Base-by-base conservation (phyloP, 2,329 filamentous ascomycete species). In the Pseudocercospora fijiensis region DNA sequence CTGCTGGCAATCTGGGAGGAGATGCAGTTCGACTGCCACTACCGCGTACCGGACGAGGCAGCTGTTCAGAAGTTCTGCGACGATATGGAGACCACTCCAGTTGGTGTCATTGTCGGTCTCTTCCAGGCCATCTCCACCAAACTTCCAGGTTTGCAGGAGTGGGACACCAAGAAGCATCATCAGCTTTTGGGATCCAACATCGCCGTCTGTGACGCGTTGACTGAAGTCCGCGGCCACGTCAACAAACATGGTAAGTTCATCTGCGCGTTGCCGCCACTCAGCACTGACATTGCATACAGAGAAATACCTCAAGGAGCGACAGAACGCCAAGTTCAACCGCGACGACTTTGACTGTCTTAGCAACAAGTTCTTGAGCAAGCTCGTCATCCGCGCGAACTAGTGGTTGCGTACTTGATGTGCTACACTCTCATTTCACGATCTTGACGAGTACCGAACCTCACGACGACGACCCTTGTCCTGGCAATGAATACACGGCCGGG, bases 101-200 rank as follows among this genome's bases (percentile, higher is more conserved):
- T 98, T 47, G 94, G 94, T 72, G 94, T 98, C 72, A 96, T 98
- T 73, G 92, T 96, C 68, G 94, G 94, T 52, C 86, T 98, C 28
- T 98, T 98, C 87, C 92, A 96, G 72, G 94, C 94, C 78, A 98
- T 98, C 76, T 97, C 93, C 1, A 94, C 96, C 80, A 97, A 98
- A 81, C 85, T 97, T 49, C 94, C 94, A 4, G 85, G 91, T 20
- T 92, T 98, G 76, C 89, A 89, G 69, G 94, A 98, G 76, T 98
- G 94, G 94, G 92, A 97, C 75, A 95, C 91, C 11, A 83, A 86
- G 75, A 92, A 95, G 79, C 94, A 98, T 76, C 91, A 95, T 70
- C 90, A 96, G 72, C 82, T 96, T 58, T 86, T 97, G 65, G 90
- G 92, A 80, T 96, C 94, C 77, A 96, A 98, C 79, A 83, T 85